Evolutionary conservation across 768 basidiomycete species (phyloP).

Genomic region (Naganishia antarctica): DNA sequence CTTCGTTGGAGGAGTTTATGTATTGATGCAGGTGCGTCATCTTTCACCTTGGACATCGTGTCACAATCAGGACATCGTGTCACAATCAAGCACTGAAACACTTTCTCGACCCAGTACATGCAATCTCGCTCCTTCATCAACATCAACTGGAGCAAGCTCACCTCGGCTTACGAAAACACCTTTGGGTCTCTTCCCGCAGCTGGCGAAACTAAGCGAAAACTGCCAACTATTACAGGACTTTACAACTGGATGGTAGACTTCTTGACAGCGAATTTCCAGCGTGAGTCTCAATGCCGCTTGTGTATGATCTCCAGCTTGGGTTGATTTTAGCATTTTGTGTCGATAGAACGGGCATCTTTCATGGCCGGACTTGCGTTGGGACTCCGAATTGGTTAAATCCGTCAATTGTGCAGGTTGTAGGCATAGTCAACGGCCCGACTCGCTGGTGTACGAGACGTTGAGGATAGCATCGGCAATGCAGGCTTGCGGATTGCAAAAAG

Average conservation of each 20-base stretch:
- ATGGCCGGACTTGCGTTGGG: conserved; percentile 76
- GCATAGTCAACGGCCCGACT: neutral
- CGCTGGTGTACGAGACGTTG: no score
- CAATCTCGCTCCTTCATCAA: conserved; percentile 65
- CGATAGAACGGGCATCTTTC: conserved; percentile 66
- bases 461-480: no score
- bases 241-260: conserved; percentile 65
- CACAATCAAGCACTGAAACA: neutral
- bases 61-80: neutral
- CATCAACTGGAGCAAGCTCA: conserved; percentile 72
- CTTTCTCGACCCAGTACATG: conserved; percentile 55
- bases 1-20: conserved; percentile 81
- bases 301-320: no score
- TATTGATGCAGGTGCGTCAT: conserved; percentile 68
- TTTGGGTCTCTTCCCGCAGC: conserved; percentile 57
- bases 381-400: conserved; percentile 65
- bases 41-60: neutral
- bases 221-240: conserved; percentile 60
- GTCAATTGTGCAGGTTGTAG: neutral
- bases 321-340: no score
- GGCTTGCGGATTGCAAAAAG: no score
- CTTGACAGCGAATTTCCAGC: conserved; percentile 87
- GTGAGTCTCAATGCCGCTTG: conserved; percentile 43
- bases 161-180: conserved; percentile 63
- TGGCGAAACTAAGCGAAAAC: conserved; percentile 31